Percentiles rank a stretch among this genome's conserved stretches.
These are phyloP conservation scores for Agaricus subrufescens DNA, from an alignment of 768 basidiomycete species.

Conservation along the genomic window DNA sequence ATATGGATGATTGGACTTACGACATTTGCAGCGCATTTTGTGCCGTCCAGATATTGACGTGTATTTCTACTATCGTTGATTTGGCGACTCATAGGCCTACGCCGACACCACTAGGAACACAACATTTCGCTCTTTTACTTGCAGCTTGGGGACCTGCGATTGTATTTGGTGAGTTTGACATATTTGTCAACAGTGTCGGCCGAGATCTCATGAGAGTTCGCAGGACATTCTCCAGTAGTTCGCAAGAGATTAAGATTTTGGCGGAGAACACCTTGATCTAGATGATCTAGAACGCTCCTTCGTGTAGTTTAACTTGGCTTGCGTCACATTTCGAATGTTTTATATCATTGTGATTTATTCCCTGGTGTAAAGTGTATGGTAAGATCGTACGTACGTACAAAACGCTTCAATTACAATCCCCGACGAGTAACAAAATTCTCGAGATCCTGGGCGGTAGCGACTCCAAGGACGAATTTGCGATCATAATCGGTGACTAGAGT, in stretches of 20 bases:
- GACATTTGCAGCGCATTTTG: conserved; percentile 33
- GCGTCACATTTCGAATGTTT: not conserved
- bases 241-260: conserved; percentile 34
- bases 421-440: conserved; percentile 55
- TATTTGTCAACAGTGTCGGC: not conserved
- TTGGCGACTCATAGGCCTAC: conserved; percentile 27
- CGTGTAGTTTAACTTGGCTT: not conserved
- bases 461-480: conserved; percentile 79
- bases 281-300: not conserved
- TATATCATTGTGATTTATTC: not conserved
- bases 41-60: conserved; percentile 40
- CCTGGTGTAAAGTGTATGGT: not conserved
- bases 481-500: conserved; percentile 74
- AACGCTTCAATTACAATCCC: conserved; percentile 26
- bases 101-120: conserved; percentile 58
- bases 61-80: conserved; percentile 49
- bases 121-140: conserved; percentile 57
- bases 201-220: not conserved
- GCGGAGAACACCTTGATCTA: conserved; percentile 11
- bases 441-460: conserved; percentile 75
- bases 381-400: conserved; percentile 1
- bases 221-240: conserved; percentile 33
- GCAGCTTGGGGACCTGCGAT: conserved; percentile 56
- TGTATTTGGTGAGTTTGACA: conserved; percentile 40
- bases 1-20: not conserved